Evolutionary conservation across 306 rosid species (phyloP).

Genomic region (Carpinus fangiana): DNA sequence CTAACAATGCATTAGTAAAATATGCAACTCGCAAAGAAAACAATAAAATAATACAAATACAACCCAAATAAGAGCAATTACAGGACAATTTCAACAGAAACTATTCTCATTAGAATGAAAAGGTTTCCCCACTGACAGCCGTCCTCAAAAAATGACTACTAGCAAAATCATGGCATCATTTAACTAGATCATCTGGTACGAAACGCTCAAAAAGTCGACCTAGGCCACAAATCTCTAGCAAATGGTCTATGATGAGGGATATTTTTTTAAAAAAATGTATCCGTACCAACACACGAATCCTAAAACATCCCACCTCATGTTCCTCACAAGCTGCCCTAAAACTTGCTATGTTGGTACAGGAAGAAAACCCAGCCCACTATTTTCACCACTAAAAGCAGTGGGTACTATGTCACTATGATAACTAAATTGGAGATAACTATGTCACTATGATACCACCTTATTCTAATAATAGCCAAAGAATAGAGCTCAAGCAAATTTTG

Average conservation of each 20-base stretch:
- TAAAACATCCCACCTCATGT: background rate
- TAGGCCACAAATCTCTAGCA: background rate
- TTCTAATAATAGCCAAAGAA: background rate
- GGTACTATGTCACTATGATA: background rate
- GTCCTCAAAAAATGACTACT: background rate
- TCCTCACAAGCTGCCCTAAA: background rate
- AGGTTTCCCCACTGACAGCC: background rate
- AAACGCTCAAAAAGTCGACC: background rate
- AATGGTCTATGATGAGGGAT: background rate
- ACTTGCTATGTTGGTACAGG: background rate
- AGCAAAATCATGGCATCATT: background rate
- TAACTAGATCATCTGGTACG: background rate
- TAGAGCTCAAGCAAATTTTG: background rate
- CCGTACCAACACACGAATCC: background rate
- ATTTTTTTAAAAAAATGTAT: too few relatives aligned
- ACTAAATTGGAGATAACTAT: too few relatives aligned
- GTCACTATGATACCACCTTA: background rate
- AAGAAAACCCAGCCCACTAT: background rate
- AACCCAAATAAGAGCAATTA: background rate
- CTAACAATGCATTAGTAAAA: background rate
- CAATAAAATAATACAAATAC: background rate
- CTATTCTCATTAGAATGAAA: background rate
- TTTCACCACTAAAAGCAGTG: background rate
- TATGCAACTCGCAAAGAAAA: background rate
- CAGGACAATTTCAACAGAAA: background rate